Conservation (phyloP, 148 eudicot genomes). For the Chenopodium suecicum region DNA sequence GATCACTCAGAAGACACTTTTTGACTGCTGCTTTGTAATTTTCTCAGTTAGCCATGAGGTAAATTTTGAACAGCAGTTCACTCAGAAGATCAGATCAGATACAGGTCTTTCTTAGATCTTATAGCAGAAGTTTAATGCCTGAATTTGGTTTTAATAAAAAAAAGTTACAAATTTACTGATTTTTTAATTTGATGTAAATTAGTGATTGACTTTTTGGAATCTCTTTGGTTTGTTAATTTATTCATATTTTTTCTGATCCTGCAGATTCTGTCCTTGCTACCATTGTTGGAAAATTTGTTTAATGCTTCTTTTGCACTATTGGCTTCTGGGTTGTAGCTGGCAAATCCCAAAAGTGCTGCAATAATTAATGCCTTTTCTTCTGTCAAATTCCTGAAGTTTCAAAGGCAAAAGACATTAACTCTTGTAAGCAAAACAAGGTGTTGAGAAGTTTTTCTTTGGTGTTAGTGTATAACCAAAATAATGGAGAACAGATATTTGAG, state of each 20-base stretch:
- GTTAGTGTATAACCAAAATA: not conserved
- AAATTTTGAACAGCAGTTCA: slow-evolving; percentile 2
- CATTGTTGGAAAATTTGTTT: slow-evolving; percentile 16
- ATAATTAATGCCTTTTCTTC: slow-evolving; percentile 18
- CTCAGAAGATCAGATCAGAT: slow-evolving; percentile 18
- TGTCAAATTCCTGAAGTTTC: not conserved
- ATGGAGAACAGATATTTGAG: slow-evolving; percentile 46
- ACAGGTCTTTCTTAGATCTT: slow-evolving; percentile 19
- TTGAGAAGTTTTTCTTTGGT: not conserved
- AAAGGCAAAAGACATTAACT: not conserved
- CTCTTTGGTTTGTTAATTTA: not conserved
- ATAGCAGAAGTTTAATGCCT: not conserved
- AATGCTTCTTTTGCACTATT: slow-evolving; percentile 21
- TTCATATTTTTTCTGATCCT: slow-evolving; percentile 4
- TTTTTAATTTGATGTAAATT: not conserved
- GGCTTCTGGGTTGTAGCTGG: slow-evolving; percentile 19
- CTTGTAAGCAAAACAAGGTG: not conserved
- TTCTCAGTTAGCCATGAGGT: not conserved
- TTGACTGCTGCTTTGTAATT: slow-evolving; percentile 18
- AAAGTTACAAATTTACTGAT: not conserved
- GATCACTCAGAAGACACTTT: not conserved
- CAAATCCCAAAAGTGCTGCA: slow-evolving; percentile 15
- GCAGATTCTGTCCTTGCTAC: slow-evolving; percentile 20
- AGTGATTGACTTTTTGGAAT: slow-evolving; percentile 18
- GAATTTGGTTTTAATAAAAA: slow-evolving; percentile 1